Percentiles rank a stretch among this genome's conserved stretches.
These are phyloP conservation scores for Fusarium illudens DNA, from an alignment of 2,329 filamentous ascomycete species.

Conservation along the genomic window DNA sequence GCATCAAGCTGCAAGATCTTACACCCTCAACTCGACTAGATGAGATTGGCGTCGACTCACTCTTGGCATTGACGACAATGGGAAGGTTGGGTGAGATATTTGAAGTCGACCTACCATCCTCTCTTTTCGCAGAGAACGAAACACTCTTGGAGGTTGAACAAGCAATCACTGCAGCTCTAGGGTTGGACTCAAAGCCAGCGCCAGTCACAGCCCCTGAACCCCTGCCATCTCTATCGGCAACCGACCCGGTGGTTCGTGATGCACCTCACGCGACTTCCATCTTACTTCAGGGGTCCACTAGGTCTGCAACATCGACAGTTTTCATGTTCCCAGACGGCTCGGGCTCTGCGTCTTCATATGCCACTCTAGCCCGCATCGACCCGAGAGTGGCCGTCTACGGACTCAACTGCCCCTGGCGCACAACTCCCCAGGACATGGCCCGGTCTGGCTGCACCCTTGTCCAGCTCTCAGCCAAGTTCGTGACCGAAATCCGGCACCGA, in stretches of 20 bases:
- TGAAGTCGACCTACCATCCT: conserved; percentile 20
- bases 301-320: conserved; percentile 15
- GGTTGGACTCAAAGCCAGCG: neutral
- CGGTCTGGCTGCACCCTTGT: conserved; percentile 38
- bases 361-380: conserved; percentile 49
- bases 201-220: neutral
- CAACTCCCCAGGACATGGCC: conserved; percentile 64
- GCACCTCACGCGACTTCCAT: conserved; percentile 36
- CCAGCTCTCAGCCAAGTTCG: conserved; percentile 50
- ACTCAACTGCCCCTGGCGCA: conserved; percentile 70
- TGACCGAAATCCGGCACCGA: conserved; percentile 72
- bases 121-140: conserved; percentile 29
- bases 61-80: conserved; percentile 26
- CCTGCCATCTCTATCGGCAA: no score
- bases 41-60: conserved; percentile 35
- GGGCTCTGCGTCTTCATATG: conserved; percentile 43
- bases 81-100: conserved; percentile 40
- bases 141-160: conserved; percentile 28
- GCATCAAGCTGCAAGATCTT: conserved; percentile 25
- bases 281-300: conserved; percentile 32
- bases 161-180: conserved; percentile 18
- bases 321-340: conserved; percentile 45
- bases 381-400: conserved; percentile 61
- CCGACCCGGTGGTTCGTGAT: conserved; percentile 10
- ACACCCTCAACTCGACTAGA: conserved; percentile 20